Conservation (phyloP, 2,329 filamentous ascomycete genomes). For the Fusarium luffae region DNA sequence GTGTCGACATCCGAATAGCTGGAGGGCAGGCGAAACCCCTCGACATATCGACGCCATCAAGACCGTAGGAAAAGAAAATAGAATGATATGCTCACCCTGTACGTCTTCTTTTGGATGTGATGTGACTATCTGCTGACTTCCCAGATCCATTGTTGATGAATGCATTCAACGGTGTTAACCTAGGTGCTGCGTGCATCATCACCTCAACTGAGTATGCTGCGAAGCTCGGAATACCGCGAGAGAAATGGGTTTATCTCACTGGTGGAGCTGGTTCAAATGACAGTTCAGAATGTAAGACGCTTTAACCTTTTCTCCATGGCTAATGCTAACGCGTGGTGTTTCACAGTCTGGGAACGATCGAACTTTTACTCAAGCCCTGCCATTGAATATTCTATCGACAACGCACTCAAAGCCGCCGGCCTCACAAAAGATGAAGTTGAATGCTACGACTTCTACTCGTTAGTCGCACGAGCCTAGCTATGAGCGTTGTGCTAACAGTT, state of each 20-base stretch:
- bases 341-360: slow-evolving; percentile 69
- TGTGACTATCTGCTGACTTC: rapidly evolving
- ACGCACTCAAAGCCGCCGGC: slow-evolving; percentile 60
- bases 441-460: slow-evolving; percentile 73
- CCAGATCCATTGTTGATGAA: slow-evolving; percentile 76
- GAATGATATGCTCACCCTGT: slow-evolving; percentile 78
- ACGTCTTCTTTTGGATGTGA: slow-evolving; percentile 33
- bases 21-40: slow-evolving; percentile 63
- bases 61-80: slow-evolving; percentile 65
- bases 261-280: slow-evolving; percentile 73
- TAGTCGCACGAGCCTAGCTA: not conserved
- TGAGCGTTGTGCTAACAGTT: rapidly evolving
- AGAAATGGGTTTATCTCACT: slow-evolving; percentile 72
- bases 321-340: no score
- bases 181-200: slow-evolving; percentile 69
- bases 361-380: slow-evolving; percentile 68
- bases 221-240: slow-evolving; percentile 63
- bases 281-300: slow-evolving; percentile 58
- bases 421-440: slow-evolving; percentile 65
- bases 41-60: slow-evolving; percentile 64
- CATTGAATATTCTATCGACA: slow-evolving; percentile 67
- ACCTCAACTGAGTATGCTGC: slow-evolving; percentile 67
- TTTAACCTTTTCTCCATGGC: no score
- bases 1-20: slow-evolving; percentile 63
- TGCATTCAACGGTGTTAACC: slow-evolving; percentile 75